Base-by-base conservation (phyloP, 805 yeast genomes). In the Candida palmyrensis region DNA sequence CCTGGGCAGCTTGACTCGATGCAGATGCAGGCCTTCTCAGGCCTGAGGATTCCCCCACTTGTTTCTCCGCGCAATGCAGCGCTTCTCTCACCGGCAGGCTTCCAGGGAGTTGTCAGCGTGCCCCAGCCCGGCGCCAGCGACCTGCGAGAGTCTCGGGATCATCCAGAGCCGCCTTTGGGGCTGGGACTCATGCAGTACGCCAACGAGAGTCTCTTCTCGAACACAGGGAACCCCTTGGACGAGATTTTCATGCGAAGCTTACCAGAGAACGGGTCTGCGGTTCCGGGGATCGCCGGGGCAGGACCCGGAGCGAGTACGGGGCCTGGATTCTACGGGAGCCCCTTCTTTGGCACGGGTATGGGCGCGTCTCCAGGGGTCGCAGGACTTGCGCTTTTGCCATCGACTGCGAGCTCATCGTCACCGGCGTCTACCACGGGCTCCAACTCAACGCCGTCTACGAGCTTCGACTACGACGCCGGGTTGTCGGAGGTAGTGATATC, bases 211-310 rank as follows among this genome's bases (percentile, higher is more conserved):
- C 53, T 60, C 12, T 65, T 66, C 35, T 57, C 47, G 41, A 60
- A 51, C 37, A 56, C 45, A 25, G 53, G 51, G 18, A 66, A 66
- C 33, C 71, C 71, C 1, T 42, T 66, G 18, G 71, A 64, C 31
- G 68, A 62, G 13, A 47, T 55, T 4, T 46, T 65, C 30, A 30
- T 47, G 28, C 12, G 39, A 44, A 14, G 37, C 28, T 25, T 43
- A 38, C 40, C 44, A 31, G 20, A 20, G 6, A 32, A 25, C 28
- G 18, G 16, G 6, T 14, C 24, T 6, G n/a, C 27, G 7, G 10
- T 18, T 27, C 15, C n/a, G 29, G 29, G 29, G 28, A 16, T 8
- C 10, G 11, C 11, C 18, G n/a, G n/a, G n/a, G n/a, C n/a, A n/a
- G n/a, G n/a, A n/a, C n/a, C n/a, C n/a, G n/a, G n/a, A n/a, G n/a